Evolutionary conservation across 139 green algal genomes (phyloP), one percentile per base, ranked within the genome.

Genomic region (Picochlorum costavermella): DNA sequence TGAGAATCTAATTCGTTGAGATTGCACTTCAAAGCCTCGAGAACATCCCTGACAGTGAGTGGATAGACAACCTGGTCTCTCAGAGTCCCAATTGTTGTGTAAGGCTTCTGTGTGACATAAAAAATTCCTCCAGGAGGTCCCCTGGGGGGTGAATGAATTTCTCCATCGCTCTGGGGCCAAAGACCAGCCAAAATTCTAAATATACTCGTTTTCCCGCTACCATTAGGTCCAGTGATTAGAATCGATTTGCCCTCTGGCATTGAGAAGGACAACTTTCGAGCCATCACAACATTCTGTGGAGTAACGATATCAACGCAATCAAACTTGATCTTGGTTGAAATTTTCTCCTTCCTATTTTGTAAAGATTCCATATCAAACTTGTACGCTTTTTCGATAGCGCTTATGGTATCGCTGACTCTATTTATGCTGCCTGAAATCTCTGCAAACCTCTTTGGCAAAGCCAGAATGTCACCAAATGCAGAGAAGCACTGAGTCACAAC

Each of bases 401-500:
- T 68, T 28, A 85, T 66, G 60, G 79, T 60, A 66, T 83, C 81
- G 11, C 65, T 72, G 28, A 81, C 74, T 48, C 83, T 75, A 17
- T 49, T 61, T 11, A 88, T 64, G 36, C 76, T 81, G 29, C 84
- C 84, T 3, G 70, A 68, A 25, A 91, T 80, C 76, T 91, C 81
- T 2, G 71, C 73, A 60, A 89, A 81, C n/a, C 77, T 72, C 64
- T 85, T 84, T 69, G 83, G 72, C 45, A 87, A 65, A 23, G 79
- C 79, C 55, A 91, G 65, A 31, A 91, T 61, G 56, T 91, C 84
- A 9, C 84, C 84, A 64, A 89, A 91, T 26, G 84, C 70, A 29
- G 75, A 71, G 71, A 91, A 91, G 53, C 67, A 83, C 11, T 85
- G 68, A n/a, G 84, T 83, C 40, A 91, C 84, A 14, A 91, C 78